These are phyloP conservation scores for Pelagomonas calceolata DNA, from an alignment of 108 stramenopile genomes.

Conservation along the genomic window DNA sequence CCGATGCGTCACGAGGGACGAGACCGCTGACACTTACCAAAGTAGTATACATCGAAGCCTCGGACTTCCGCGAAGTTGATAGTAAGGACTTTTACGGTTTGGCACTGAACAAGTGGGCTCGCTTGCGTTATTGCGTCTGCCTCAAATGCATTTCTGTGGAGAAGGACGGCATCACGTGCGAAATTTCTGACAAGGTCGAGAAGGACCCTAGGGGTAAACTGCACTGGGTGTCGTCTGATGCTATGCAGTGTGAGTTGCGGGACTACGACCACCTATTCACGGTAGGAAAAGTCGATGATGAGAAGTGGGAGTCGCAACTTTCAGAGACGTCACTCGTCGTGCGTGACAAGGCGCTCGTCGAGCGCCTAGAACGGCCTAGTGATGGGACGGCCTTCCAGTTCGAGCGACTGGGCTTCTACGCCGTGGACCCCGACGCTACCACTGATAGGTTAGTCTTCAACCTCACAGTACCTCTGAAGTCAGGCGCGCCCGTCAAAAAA, in stretches of 20 bases:
- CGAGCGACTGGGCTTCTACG: constrained; percentile 92
- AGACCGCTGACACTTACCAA: constrained; percentile 67
- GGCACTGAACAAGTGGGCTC: constrained; percentile 81
- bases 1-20: constrained; percentile 59
- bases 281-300: constrained; percentile 39
- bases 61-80: constrained; percentile 74
- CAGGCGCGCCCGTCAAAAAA: constrained; percentile 34
- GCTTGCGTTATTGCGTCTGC: constrained; percentile 77
- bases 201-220: constrained; percentile 4
- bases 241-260: constrained; percentile 35
- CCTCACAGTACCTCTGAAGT: constrained; percentile 79
- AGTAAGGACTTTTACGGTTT: constrained; percentile 74
- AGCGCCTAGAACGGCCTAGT: constrained; percentile 22
- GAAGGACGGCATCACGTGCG: background rate
- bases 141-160: constrained; percentile 57
- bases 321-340: constrained; percentile 71
- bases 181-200: background rate
- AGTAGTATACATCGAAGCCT: constrained; percentile 70
- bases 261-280: constrained; percentile 87
- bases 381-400: constrained; percentile 57
- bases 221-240: constrained; percentile 11
- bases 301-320: constrained; percentile 81
- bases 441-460: constrained; percentile 77
- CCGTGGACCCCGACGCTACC: constrained; percentile 75
- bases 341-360: constrained; percentile 54